Evolutionary conservation across 1,284 basidiomycete genomes (phyloP), one percentile per base, ranked within the genome.

Genomic region (Filobasidium uniguttulatum): DNA sequence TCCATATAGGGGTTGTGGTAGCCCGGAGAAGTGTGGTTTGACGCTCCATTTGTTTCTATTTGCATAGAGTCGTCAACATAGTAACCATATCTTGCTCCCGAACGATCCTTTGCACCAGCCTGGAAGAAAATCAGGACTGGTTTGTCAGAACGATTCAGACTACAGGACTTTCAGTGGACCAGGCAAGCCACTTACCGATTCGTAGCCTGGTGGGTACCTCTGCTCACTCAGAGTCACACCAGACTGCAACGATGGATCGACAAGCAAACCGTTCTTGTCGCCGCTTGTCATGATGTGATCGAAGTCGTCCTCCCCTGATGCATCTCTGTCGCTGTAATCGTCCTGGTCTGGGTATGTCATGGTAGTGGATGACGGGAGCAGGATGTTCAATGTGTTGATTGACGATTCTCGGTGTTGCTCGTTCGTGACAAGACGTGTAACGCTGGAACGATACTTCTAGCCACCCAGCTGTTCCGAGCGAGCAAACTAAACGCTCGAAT

Each of bases 271-370:
- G 33, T 46, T 35, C 14, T 23, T 25, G 15, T 22, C 22, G 17
- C 28, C 19, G 20, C 14, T 3, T 17, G 29, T 23, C 6, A 25
- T 14, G n/a, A 23, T 29, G 34, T 38, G 40, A 10, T 48, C 46
- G 22, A 37, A 20, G 31, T 48, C 46, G 5, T 48, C 46, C 20
- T 48, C 46, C 15, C 46, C 46, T 10, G 35, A 37, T 7, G 46
- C 46, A 25, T 48, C 46, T 26, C 37, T 35, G 19, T 48, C 46
- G 25, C 36, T 48, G 26, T 48, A 37, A 2, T 19, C 40, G 36
- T 48, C 40, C 25, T 43, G 25, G 3, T 43, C 25, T n/a, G 15
- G 8, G 3, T 43, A 23, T 26, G 29, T 43, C n/a, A 33, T n/a
- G 9, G 31, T 33, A 9, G n/a, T 33, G n/a, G 31, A 9, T 33